Base-by-base conservation (phyloP, 192 early-diverging fungal genomes). In the Geosiphon pyriformis region DNA sequence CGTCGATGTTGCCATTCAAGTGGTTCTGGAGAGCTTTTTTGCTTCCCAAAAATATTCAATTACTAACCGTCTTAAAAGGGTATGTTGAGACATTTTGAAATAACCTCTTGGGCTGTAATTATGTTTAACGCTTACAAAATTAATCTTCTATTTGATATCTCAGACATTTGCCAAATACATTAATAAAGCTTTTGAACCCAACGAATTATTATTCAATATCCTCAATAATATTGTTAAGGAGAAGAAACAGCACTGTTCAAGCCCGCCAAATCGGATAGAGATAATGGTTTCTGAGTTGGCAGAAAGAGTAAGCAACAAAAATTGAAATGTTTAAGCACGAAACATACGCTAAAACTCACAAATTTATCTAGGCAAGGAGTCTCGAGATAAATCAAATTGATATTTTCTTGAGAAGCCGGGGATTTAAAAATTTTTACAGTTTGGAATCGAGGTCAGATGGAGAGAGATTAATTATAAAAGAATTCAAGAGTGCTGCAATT, bases 31-130 rank as follows among this genome's bases (percentile, higher is more conserved):
- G 69, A 88, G 86, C 34, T 98, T 98, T 74, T 90, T 98, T 60
- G 79, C 82, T 15, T 91, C 94, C 31, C 96, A 98, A 68, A 98
- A 98, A 79, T 87, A 87, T 67, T 90, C 90, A 25, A 91, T 98
- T 48, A 92, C 92, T 87, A 82, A 82, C 48, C 74, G 78, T 22
- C 76, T 98, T 78, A 87, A 89, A 70, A 81, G 81, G 74, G 62
- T 65, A 65, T 35, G 22, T 22, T n/a, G 4, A 55, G 26, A 23
- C 1, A 27, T 55, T 23, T 11, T 55, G 42, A 17, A 10, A 10
- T 10, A 55, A 55, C 18, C 23, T n/a, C 8, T 55, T 12, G 10
- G 4, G 10, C 26, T 55, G 1, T 55, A 22, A 6, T 53, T n/a
- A 55, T 25, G 12, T 11, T 7, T n/a, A 55, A 55, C 10, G 1